Conservation (phyloP, 2,329 filamentous ascomycete genomes). For the Ascochyta koolunga region DNA sequence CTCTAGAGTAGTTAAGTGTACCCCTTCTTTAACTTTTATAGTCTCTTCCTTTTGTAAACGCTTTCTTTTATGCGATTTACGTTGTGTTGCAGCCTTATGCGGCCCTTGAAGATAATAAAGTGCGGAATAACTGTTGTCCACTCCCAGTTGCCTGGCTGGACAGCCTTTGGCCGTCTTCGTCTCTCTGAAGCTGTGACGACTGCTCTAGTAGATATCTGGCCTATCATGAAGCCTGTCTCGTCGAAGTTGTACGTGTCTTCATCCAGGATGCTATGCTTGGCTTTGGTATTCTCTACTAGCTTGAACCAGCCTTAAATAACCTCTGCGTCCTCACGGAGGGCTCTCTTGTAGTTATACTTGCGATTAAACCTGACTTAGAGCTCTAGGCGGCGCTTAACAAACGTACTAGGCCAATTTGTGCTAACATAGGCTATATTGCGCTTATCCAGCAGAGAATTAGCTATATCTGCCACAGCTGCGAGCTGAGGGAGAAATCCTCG, state of each 20-base stretch:
- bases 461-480: conserved; percentile 18
- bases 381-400: conserved; percentile 19
- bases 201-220: conserved; percentile 29
- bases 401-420: conserved; percentile 21
- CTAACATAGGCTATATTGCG: conserved; percentile 10
- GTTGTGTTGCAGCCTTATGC: too few relatives aligned
- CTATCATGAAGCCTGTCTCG: conserved; percentile 44
- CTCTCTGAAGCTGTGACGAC: conserved; percentile 35
- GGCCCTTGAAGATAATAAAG: conserved; percentile 17
- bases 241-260: conserved; percentile 29
- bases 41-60: too few relatives aligned
- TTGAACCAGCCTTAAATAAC: conserved; percentile 11
- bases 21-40: too few relatives aligned
- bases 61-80: too few relatives aligned
- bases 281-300: conserved; percentile 1
- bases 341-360: conserved; percentile 19
- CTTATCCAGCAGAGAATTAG: conserved; percentile 17
- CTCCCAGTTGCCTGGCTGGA: conserved; percentile 36
- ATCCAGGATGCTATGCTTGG: conserved; percentile 18
- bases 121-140: conserved; percentile 15
- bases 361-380: conserved; percentile 14
- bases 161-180: conserved; percentile 19
- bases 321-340: conserved; percentile 11
- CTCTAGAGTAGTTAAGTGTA: too few relatives aligned
- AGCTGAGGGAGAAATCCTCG: conserved; percentile 6